A percentile compares a stretch with the other conserved stretches of the same genome.
phyloP scores from a whole-genome alignment of 495 filamentous ascomycete genomes.

The Aspergillus taichungensis region DNA sequence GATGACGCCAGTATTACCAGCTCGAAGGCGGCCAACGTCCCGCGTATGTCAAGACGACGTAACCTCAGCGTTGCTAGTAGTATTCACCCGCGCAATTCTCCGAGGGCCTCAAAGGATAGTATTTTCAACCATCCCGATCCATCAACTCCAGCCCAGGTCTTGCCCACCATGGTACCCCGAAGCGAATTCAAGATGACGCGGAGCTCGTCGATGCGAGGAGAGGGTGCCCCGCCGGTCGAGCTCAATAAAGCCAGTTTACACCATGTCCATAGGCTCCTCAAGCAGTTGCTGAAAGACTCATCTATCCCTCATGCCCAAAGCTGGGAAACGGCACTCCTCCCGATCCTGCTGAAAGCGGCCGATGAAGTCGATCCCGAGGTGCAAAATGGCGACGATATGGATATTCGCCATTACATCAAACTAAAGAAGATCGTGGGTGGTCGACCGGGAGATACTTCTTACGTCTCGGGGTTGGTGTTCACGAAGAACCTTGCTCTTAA shows the following conservation, averaged over 20 bases:
- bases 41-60: conserved; percentile 51
- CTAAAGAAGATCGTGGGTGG: conserved; percentile 92
- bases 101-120: conserved; percentile 44
- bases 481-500: conserved; percentile 94
- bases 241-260: conserved; percentile 79
- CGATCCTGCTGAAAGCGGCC: conserved; percentile 83
- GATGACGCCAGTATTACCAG: conserved; percentile 53
- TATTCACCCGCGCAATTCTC: conserved; percentile 58
- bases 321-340: conserved; percentile 89
- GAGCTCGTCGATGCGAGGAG: conserved; percentile 78
- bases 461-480: conserved; percentile 93
- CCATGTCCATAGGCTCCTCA: conserved; percentile 77
- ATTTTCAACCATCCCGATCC: conserved; percentile 26
- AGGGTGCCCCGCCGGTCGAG: conserved; percentile 63
- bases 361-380: conserved; percentile 94
- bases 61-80: conserved; percentile 73
- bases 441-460: conserved; percentile 79
- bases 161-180: conserved; percentile 12
- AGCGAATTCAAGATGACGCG: conserved; percentile 56
- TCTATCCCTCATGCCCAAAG: conserved; percentile 59
- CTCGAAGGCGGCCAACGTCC: conserved; percentile 44
- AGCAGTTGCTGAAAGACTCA: conserved; percentile 71
- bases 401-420: conserved; percentile 98
- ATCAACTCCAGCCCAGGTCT: conserved; percentile 9
- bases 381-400: conserved; percentile 82